Percentiles rank a stretch among this genome's conserved stretches.
Evolutionary conservation across 139 green algal genomes (phyloP).

Genomic region (Desmodesmus armatus): DNA sequence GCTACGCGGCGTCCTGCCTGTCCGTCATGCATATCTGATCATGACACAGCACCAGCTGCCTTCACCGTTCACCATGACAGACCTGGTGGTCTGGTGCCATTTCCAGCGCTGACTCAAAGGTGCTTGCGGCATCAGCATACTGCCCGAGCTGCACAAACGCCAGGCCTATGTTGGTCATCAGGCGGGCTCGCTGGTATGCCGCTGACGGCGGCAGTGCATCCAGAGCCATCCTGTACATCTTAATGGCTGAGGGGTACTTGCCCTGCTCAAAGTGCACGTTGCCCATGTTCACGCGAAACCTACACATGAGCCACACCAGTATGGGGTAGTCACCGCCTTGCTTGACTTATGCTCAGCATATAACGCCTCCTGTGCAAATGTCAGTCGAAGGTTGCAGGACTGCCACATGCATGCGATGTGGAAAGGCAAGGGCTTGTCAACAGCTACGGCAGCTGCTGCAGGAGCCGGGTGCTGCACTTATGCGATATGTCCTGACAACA

Average conservation of each 20-base stretch:
- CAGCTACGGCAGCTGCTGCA: no score
- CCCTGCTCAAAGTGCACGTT: slow-evolving; percentile 86
- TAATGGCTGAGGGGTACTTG: slow-evolving; percentile 74
- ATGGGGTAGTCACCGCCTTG: no score
- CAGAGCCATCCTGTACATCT: slow-evolving; percentile 92
- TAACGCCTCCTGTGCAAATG: no score
- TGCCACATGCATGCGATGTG: no score
- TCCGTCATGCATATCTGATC: background rate
- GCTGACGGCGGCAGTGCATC: slow-evolving; percentile 76
- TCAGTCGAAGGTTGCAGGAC: no score
- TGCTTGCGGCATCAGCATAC: slow-evolving; percentile 80
- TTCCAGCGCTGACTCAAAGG: slow-evolving; percentile 78
- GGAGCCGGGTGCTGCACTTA: background rate
- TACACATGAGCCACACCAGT: slow-evolving; percentile 27
- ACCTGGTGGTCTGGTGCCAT: slow-evolving; percentile 76
- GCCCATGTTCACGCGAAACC: slow-evolving; percentile 91
- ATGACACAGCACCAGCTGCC: background rate
- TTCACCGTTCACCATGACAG: no score
- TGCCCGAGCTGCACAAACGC: slow-evolving; percentile 85
- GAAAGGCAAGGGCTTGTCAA: no score
- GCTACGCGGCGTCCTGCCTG: no score
- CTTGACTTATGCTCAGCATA: no score
- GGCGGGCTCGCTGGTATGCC: background rate
- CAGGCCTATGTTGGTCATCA: slow-evolving; percentile 86
- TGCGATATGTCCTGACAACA: background rate